These are phyloP conservation scores for Juglanconis oblonga DNA, from an alignment of 2,329 filamentous ascomycete species.

Conservation along the genomic window DNA sequence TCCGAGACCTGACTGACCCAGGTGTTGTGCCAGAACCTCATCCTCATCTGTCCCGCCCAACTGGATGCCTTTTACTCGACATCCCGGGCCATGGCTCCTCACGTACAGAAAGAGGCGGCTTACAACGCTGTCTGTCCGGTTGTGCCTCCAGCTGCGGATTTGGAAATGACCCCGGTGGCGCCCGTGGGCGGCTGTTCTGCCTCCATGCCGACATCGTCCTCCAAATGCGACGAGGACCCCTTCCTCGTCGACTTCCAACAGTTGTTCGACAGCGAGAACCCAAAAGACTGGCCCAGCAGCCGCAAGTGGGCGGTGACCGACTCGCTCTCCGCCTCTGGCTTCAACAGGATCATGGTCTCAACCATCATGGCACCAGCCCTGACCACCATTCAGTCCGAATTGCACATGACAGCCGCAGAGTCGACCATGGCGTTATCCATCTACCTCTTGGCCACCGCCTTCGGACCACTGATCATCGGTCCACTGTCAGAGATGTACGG, in stretches of 20 bases:
- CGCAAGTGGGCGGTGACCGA: slow-evolving; percentile 49
- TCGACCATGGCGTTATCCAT: slow-evolving; percentile 46
- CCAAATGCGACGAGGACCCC: background rate
- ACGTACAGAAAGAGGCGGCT: no score
- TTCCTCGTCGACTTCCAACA: background rate
- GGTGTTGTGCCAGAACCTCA: no score
- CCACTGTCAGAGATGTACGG: slow-evolving; percentile 49
- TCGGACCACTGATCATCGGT: slow-evolving; percentile 41
- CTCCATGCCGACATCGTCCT: no score
- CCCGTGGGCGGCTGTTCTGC: no score
- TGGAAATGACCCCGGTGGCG: no score
- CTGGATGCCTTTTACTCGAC: no score
- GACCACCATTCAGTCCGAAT: slow-evolving; percentile 44
- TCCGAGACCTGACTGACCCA: no score
- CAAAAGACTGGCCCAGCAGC: slow-evolving; percentile 35
- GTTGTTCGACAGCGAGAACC: slow-evolving; percentile 27
- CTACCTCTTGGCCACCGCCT: slow-evolving; percentile 40
- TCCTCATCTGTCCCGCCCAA: no score
- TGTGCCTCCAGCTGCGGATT: no score
- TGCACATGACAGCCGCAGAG: slow-evolving; percentile 46
- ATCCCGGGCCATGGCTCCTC: no score
- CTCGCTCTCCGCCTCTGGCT: slow-evolving; percentile 46
- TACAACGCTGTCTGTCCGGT: no score
- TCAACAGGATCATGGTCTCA: slow-evolving; percentile 49
- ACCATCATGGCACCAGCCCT: slow-evolving; percentile 53